Percentiles rank a stretch among this genome's conserved stretches.
Evolutionary conservation across 306 rosid genomes (phyloP).

Genomic region (Prunus persica): Prunus_persica_NCBIv2 NC_034016.1:1999501-2000000

Average conservation of each 20-base stretch:
- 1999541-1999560: too few species aligned
- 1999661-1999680: too few species aligned
- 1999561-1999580: too few species aligned
- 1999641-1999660: rapidly evolving
- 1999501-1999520: too few species aligned
- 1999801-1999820: slow-evolving; percentile 13
- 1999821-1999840: slow-evolving; percentile 43
- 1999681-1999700: too few species aligned
- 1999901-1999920: slow-evolving; percentile 48
- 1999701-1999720: not conserved
- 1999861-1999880: slow-evolving; percentile 49
- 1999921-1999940: slow-evolving; percentile 41
- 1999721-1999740: not conserved
- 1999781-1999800: slow-evolving; percentile 9
- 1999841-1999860: slow-evolving; percentile 47
- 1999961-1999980: slow-evolving; percentile 64
- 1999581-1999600: too few species aligned
- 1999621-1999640: too few species aligned
- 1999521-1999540: too few species aligned
- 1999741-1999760: not conserved
- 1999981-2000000: slow-evolving; percentile 46
- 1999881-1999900: slow-evolving; percentile 34
- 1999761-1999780: not conserved
- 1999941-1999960: slow-evolving; percentile 35
- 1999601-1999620: too few species aligned